A percentile compares a stretch with the other conserved stretches of the same genome.
phyloP scores from a whole-genome alignment of 768 basidiomycete genomes.

The Bullera alba region DNA sequence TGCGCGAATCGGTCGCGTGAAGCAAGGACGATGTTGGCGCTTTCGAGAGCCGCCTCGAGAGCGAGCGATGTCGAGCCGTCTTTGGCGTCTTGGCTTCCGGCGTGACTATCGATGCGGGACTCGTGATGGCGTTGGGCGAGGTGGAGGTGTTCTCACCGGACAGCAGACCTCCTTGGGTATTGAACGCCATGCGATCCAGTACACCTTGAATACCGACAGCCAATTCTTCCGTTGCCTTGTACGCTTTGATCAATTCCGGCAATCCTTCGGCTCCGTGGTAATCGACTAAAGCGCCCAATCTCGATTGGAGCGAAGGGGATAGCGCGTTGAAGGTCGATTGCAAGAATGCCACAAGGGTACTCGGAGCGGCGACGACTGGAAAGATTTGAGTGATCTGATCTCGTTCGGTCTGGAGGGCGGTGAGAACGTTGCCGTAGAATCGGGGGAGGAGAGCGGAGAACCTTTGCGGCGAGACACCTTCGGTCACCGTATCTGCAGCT shows the following conservation, averaged over 20 bases:
- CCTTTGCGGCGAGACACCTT: constrained; percentile 2
- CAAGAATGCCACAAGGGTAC: constrained; percentile 68
- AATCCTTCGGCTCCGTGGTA: constrained; percentile 61
- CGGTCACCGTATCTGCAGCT: not conserved
- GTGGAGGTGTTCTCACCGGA: constrained; percentile 9
- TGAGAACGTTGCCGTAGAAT: constrained; percentile 66
- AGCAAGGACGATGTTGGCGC: constrained; percentile 5
- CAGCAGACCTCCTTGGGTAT: constrained; percentile 28
- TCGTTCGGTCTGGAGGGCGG: constrained; percentile 64
- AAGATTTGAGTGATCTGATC: constrained; percentile 74
- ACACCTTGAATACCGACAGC: constrained; percentile 65
- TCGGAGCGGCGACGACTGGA: constrained; percentile 65
- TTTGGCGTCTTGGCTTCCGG: constrained; percentile 4
- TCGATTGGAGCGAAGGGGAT: constrained; percentile 71
- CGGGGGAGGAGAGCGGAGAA: constrained; percentile 64
- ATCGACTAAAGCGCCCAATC: constrained; percentile 64
- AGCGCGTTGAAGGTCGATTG: constrained; percentile 71
- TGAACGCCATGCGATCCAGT: constrained; percentile 60
- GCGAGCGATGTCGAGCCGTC: constrained; percentile 5
- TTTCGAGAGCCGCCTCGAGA: constrained; percentile 34
- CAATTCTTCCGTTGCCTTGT: constrained; percentile 75
- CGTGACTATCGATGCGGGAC: constrained; percentile 9
- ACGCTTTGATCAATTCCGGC: constrained; percentile 62
- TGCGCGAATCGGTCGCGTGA: not conserved
- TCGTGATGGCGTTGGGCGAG: constrained; percentile 7